Percentiles rank a stretch among this genome's conserved stretches.
These are phyloP conservation scores for Nothophaeocryptopus gaeumannii DNA, from an alignment of 2,329 filamentous ascomycete genomes.

Conservation along the genomic window DNA sequence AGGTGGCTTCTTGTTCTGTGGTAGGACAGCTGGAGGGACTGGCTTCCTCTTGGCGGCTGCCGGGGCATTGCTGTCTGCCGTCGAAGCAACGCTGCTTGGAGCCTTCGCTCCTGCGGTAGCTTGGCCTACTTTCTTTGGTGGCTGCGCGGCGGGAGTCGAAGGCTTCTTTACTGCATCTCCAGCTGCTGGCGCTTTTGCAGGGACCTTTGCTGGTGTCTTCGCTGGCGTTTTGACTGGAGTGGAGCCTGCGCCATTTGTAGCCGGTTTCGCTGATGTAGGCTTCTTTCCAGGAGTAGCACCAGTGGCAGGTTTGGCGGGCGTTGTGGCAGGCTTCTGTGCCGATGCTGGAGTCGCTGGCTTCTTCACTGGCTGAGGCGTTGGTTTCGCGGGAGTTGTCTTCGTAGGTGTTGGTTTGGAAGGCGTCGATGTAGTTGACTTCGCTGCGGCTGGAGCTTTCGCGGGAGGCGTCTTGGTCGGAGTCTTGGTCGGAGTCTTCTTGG, in stretches of 20 bases:
- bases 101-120: constrained; percentile 17
- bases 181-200: constrained; percentile 12
- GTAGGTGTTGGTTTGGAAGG: constrained; percentile 18
- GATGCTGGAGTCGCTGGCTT: constrained; percentile 21
- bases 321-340: constrained; percentile 19
- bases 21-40: constrained; percentile 18
- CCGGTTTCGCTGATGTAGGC: constrained; percentile 10
- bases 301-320: constrained; percentile 18
- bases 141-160: constrained; percentile 10
- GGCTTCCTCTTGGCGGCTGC: constrained; percentile 17
- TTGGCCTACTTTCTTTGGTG: constrained; percentile 20
- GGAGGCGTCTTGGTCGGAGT: constrained; percentile 9
- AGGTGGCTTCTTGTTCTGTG: constrained; percentile 17
- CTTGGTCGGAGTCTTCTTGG: constrained; percentile 27
- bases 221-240: constrained; percentile 19
- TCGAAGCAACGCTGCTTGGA: constrained; percentile 2
- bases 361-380: constrained; percentile 21
- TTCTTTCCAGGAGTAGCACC: constrained; percentile 20
- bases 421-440: constrained; percentile 17
- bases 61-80: constrained; percentile 10
- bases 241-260: constrained; percentile 7
- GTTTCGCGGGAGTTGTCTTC: constrained; percentile 18
- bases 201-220: constrained; percentile 15
- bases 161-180: constrained; percentile 22
- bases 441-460: neutral